Percentiles rank a stretch among this genome's conserved stretches.
phyloP scores from a whole-genome alignment of 225 moss, liverwort and hornwort species.

The Asterella californica region DNA sequence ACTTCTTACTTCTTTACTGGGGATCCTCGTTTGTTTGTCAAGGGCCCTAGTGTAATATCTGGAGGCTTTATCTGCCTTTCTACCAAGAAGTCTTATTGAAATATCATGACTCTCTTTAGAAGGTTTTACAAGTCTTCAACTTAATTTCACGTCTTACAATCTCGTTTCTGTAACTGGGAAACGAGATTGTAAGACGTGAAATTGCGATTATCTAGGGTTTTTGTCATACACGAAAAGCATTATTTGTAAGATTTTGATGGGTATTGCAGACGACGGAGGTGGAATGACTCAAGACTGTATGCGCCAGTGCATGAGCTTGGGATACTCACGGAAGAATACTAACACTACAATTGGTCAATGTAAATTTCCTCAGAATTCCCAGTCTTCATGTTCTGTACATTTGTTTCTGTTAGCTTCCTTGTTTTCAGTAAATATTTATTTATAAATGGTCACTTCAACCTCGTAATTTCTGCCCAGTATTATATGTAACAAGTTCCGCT shows the following conservation, averaged over 20 bases:
- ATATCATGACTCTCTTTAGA: no score
- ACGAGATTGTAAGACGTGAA: no score
- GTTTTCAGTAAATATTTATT: neutral
- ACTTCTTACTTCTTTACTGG: no score
- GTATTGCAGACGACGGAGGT: conserved; percentile 64
- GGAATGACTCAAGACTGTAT: conserved; percentile 70
- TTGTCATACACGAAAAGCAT: no score
- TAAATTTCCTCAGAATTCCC: conserved; percentile 12
- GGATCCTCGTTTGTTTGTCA: no score
- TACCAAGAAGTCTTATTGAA: no score
- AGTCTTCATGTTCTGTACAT: neutral
- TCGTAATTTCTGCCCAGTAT: neutral
- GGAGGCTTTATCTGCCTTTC: no score
- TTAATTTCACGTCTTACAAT: no score
- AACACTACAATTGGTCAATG: conserved; percentile 71
- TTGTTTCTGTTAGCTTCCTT: neutral
- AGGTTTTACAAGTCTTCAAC: no score
- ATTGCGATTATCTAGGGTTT: no score
- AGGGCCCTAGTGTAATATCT: no score
- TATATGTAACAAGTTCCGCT: neutral
- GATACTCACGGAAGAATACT: conserved; percentile 63
- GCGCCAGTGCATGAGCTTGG: conserved; percentile 78
- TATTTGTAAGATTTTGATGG: neutral
- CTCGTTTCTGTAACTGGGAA: no score
- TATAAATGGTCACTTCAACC: neutral